A percentile compares a stretch with the other conserved stretches of the same genome.
phyloP scores from a whole-genome alignment of 2,329 filamentous ascomycete genomes.

The Metarhizium anisopliae region DNA sequence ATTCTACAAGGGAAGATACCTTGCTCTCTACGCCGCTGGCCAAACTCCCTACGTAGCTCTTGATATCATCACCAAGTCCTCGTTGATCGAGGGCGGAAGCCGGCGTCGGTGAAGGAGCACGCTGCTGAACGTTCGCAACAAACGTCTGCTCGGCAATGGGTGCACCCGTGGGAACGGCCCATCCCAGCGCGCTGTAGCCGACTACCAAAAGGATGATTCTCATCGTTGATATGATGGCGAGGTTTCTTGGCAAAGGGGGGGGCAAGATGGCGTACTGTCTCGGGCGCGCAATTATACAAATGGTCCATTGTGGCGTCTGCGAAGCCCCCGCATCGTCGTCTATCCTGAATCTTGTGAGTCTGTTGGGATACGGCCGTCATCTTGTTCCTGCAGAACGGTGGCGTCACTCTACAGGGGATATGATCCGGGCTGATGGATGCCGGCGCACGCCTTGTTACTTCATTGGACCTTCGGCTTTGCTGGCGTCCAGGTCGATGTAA shows the following conservation, averaged over 20 bases:
- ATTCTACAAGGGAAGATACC: conserved; percentile 51
- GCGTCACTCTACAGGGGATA: not conserved
- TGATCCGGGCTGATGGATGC: not conserved
- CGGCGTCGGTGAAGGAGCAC: conserved; percentile 16
- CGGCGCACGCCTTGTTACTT: not conserved
- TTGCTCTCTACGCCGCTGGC: conserved; percentile 42
- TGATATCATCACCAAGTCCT: conserved; percentile 30
- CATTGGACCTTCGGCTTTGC: not conserved
- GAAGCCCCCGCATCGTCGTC: too few species aligned
- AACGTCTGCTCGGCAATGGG: not conserved
- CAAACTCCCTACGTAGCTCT: conserved; percentile 41
- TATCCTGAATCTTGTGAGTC: too few species aligned
- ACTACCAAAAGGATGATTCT: conserved; percentile 1
- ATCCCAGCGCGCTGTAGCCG: conserved; percentile 1
- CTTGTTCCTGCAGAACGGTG: conserved; percentile 4
- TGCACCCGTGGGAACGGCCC: not conserved
- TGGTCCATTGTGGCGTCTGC: too few species aligned
- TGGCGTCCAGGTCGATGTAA: not conserved
- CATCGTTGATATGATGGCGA: not conserved
- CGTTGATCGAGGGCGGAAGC: conserved; percentile 18
- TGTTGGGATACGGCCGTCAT: not conserved
- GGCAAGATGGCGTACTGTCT: too few species aligned
- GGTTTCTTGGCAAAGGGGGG: not conserved
- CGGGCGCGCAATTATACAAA: too few species aligned
- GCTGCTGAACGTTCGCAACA: conserved; percentile 4